phyloP scores from a whole-genome alignment of 257 asterid species.

The Lycium barbarum region DNA sequence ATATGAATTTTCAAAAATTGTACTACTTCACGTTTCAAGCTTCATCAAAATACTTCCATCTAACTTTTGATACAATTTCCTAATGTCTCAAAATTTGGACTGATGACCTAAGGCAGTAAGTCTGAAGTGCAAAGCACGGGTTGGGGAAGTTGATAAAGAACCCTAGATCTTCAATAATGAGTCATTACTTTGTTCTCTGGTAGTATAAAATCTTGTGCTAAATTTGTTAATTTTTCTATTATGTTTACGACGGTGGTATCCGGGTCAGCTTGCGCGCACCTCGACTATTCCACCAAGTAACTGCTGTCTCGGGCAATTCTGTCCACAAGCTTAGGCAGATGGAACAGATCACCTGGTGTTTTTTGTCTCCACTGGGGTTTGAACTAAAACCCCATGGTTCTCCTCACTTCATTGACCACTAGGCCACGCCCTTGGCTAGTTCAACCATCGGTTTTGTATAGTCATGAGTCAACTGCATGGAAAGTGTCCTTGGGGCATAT shows the following conservation, averaged over 20 bases:
- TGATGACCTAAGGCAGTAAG: not conserved
- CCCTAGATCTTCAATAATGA: not conserved
- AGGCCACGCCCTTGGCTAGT: not conserved
- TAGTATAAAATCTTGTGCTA: not conserved
- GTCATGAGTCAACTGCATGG: not conserved
- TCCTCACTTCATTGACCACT: too few relatives aligned
- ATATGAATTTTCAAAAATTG: not conserved
- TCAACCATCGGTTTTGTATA: conserved; percentile 4
- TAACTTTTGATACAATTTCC: not conserved
- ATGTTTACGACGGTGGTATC: too few relatives aligned
- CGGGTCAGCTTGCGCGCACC: too few relatives aligned
- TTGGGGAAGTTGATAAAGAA: not conserved
- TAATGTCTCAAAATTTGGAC: not conserved
- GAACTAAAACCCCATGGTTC: too few relatives aligned
- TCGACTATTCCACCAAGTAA: too few relatives aligned
- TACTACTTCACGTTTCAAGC: not conserved
- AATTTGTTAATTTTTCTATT: not conserved
- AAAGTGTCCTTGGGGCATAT: not conserved
- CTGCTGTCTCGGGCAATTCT: too few relatives aligned
- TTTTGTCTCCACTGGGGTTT: too few relatives aligned
- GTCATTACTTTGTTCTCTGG: not conserved
- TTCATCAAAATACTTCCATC: not conserved
- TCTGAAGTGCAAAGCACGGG: not conserved
- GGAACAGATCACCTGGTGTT: too few relatives aligned
- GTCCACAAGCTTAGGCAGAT: too few relatives aligned